Base-by-base conservation (phyloP, 441 rosid genomes). In the Jatropha multifida region DNA sequence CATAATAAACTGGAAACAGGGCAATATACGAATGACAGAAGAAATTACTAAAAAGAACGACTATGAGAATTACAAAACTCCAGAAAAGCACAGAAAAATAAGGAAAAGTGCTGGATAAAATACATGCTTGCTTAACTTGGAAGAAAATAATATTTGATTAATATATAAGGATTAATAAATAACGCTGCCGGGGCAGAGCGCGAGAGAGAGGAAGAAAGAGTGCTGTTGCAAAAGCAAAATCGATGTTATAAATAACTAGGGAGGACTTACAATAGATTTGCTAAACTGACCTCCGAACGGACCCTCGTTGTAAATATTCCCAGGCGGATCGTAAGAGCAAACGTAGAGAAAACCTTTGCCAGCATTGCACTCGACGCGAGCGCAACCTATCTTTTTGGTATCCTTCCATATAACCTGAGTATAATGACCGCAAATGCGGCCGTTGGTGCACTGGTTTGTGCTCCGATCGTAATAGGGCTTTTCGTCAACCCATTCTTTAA, bases 281-380 rank as follows among this genome's bases (percentile, higher is more conserved):
- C 18, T 1, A 51, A 73, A 81, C 3, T 1, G 18, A 3, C 78
- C 73, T 27, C 80, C 85, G 10, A 91, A 85, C 1, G 92, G 94
- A 48, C 82, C 78, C 52, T 84, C 84, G 1, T 69, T 54, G 18
- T 77, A 70, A 48, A 71, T 85, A 80, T 91, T 90, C 11, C 86
- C 94, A 1, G 88, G 85, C 1, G 92, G 93, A 78, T 86, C 67
- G 65, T 90, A 93, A 8, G 79, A 73, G 69, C 92, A 93, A 18
- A 87, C 80, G 9, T 83, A 80, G 3, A 78, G 67, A 69, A 66
- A 51, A 0, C 91, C 92, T 10, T 77, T 72, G 0, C 12, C 40
- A 0, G 23, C 44, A 3, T 20, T 0, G 55, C 97, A 93, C 20
- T 71, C 42, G 4, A 72, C 71, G 1, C 74, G 74, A 7, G 83